Evolutionary conservation across 768 basidiomycete species (phyloP).

Genomic region (Agrocybe chaxingu): DNA sequence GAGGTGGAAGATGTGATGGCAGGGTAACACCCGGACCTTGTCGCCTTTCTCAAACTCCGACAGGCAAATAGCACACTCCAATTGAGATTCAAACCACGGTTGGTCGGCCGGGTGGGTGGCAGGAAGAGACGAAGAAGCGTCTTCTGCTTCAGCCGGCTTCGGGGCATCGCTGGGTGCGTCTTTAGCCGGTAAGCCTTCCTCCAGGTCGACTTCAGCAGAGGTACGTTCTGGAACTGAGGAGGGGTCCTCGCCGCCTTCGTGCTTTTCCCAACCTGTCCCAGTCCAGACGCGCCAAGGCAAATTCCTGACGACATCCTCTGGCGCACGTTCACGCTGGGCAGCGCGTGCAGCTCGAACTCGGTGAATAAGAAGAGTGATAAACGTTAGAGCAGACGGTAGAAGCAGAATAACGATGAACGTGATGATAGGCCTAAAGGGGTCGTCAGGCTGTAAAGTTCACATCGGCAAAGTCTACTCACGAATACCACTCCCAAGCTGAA

Average conservation of each 20-base stretch:
- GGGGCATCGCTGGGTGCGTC: constrained; percentile 14
- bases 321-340: constrained; percentile 80
- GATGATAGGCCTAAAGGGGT: constrained; percentile 62
- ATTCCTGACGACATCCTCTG: constrained; percentile 72
- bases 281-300: constrained; percentile 86
- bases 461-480: constrained; percentile 45
- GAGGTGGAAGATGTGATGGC: constrained; percentile 93
- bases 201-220: constrained; percentile 34
- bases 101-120: constrained; percentile 31
- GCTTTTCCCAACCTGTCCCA: constrained; percentile 77
- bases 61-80: constrained; percentile 93
- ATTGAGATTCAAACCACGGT: constrained; percentile 78
- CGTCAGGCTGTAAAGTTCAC: constrained; percentile 4
- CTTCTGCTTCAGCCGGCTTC: constrained; percentile 19
- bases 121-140: constrained; percentile 40
- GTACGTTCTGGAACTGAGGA: constrained; percentile 19
- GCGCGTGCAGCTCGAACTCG: constrained; percentile 81
- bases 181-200: constrained; percentile 28
- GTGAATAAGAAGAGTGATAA: constrained; percentile 86
- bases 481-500: constrained; percentile 91
- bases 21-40: constrained; percentile 86
- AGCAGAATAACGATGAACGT: constrained; percentile 87
- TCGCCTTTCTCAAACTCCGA: constrained; percentile 86
- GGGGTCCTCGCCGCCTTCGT: constrained; percentile 42
- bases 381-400: constrained; percentile 85